A percentile compares a stretch with the other conserved stretches of the same genome.
These are phyloP conservation scores for Vitis labrusca DNA, from an alignment of 164 flowering plant genomes.

Conservation along the genomic window DNA sequence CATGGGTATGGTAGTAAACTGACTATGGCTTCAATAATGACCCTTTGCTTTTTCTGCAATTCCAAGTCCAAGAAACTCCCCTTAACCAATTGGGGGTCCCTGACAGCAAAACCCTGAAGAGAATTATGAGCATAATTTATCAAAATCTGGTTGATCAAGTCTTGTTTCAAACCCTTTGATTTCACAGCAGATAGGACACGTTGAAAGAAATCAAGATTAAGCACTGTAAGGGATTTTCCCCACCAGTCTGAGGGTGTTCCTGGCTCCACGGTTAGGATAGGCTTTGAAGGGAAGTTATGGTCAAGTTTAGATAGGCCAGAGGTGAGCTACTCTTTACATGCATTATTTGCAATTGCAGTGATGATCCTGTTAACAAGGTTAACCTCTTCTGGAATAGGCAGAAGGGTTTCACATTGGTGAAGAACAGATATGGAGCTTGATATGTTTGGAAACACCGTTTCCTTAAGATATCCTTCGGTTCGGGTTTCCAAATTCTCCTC, in stretches of 20 bases:
- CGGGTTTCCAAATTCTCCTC: conserved; percentile 73
- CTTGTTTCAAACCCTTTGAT: conserved; percentile 84
- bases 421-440: conserved; percentile 80
- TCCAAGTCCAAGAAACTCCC: conserved; percentile 58
- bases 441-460: conserved; percentile 62
- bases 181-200: conserved; percentile 76
- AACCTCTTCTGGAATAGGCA: conserved; percentile 81
- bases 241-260: conserved; percentile 88
- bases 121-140: conserved; percentile 80
- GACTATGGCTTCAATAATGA: conserved; percentile 70
- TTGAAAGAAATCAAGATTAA: conserved; percentile 85
- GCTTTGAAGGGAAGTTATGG: conserved; percentile 50
- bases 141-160: conserved; percentile 67
- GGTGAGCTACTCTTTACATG: conserved; percentile 90
- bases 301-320: conserved; percentile 81
- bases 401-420: conserved; percentile 64
- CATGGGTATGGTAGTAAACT: conserved; percentile 77
- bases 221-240: conserved; percentile 71
- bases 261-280: conserved; percentile 35
- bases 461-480: conserved; percentile 67
- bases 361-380: conserved; percentile 58
- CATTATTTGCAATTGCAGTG: conserved; percentile 73
- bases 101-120: conserved; percentile 57
- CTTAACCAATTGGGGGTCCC: conserved; percentile 54
- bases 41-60: conserved; percentile 72